These are phyloP conservation scores for Claviceps capensis DNA, from an alignment of 2,329 filamentous ascomycete genomes.

Conservation along the genomic window DNA sequence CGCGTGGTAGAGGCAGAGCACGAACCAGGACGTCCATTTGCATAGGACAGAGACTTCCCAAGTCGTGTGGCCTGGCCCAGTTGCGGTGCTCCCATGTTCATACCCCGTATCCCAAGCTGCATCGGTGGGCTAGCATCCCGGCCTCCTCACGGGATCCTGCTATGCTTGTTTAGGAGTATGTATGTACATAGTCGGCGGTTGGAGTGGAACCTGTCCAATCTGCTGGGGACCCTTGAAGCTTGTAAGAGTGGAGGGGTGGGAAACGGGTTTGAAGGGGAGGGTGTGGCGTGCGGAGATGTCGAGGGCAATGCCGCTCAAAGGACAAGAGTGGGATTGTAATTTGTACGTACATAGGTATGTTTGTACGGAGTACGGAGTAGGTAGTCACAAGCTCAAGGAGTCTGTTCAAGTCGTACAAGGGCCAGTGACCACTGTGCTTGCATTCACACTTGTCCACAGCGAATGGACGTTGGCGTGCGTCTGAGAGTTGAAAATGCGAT, in stretches of 20 bases:
- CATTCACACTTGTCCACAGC: neutral
- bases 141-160: constrained; percentile 1
- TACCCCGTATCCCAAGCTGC: neutral
- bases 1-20: neutral
- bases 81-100: neutral
- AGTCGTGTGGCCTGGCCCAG: neutral
- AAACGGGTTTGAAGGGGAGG: neutral
- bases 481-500: too few relatives aligned
- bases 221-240: neutral
- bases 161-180: constrained; percentile 3
- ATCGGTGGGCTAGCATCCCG: constrained; percentile 1
- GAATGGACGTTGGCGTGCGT: neutral
- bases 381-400: too few relatives aligned
- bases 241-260: neutral
- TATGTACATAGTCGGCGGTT: constrained; percentile 1
- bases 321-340: neutral
- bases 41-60: neutral
- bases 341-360: too few relatives aligned
- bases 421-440: neutral
- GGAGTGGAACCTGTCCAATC: constrained; percentile 4
- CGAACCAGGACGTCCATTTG: neutral
- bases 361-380: too few relatives aligned
- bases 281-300: neutral
- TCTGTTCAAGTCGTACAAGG: too few relatives aligned
- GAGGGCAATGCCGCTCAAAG: neutral